Evolutionary conservation across 2,329 filamentous ascomycete species (phyloP), one percentile per base, ranked within the genome.

Genomic region (Dactylellina drechsleri): DNA sequence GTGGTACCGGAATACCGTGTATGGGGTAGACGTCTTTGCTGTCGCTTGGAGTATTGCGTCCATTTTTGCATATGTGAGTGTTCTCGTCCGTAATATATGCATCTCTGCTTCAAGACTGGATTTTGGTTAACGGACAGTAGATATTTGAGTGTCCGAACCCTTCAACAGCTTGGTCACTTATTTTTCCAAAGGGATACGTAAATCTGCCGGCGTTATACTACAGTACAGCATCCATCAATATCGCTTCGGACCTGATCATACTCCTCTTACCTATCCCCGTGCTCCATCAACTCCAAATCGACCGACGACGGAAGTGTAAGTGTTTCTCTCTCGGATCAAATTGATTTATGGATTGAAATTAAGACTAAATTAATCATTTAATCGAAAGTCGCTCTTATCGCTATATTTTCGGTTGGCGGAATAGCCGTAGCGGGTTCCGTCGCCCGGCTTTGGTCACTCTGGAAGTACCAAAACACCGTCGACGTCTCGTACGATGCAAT

Each of bases 261-360:
- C 79, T 86, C 47, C 40, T 81, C 16, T 78, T 87, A 50, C 85
- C 85, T 0, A 82, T 87, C 68, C 82, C 83, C 23, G 83, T 83
- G 18, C 81, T 86, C 13, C 84, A 83, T 81, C 77, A 80, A 16
- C 82, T 85, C 52, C 83, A 85, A 60, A 80, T 86, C 62, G 82
- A 82, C 2, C 76, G 78, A 4, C 78, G 79, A 10, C 82, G 83
- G 52, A 85, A 72, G 65, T 36, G 77, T 77, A 65, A 18, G 36
- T 31, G n/a, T 12, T 8, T 31, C 23, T 6, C 15, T n/a, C n/a
- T n/a, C n/a, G n/a, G n/a, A n/a, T n/a, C n/a, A n/a, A n/a, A n/a
- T n/a, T n/a, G n/a, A n/a, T n/a, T n/a, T n/a, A n/a, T n/a, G n/a
- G n/a, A n/a, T 16, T 23, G 16, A 52, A n/a, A 28, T 41, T 43